Evolutionary conservation across 225 moss, liverwort and hornwort species (phyloP), one percentile per base, ranked within the genome.

Genomic region (Ulota crispa): DNA sequence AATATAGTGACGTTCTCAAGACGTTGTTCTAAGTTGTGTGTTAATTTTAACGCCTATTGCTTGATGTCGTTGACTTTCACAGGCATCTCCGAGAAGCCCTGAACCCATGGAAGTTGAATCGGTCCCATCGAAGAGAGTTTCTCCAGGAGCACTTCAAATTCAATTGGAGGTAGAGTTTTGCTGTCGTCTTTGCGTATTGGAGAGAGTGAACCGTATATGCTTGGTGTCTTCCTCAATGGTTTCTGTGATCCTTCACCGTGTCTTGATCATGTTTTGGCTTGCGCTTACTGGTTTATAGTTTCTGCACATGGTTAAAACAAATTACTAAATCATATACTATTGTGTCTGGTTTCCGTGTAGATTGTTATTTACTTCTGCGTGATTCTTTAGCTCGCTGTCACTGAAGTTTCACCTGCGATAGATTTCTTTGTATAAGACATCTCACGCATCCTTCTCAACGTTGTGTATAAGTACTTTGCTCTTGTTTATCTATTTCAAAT

Each of bases 91-190:
- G 63, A 76, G 80, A 73, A 84, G 84, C 68, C 70, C 76, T 68
- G 77, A 28, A 55, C 37, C 61, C 32, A 57, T 67, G 73, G 71
- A 84, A 21, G 81, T 26, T 12, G 83, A 81, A 64, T 31, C 79
- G 4, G 69, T 19, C 70, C 52, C 68, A 13, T 2, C 73, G 45
- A 84, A 76, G 64, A 55, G 7, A n/a, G 57, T 73, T 56, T 86
- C 90, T 41, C 86, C 86, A 69, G 82, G 84, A 70, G 80, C 80
- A 47, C 85, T 86, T 67, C 90, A 90, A 83, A 82, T 88, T 34
- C 90, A 90, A 69, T 64, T 86, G 71, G 90, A 90, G 90, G 90
- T 87, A 70, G 21, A 47, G 28, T 71, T 61, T 76, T 28, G 55
- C 14, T 69, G 45, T 56, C 16, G 13, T 34, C 30, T 72, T 59